These are phyloP conservation scores for Amanita phalloides DNA, from an alignment of 768 basidiomycete species.

Conservation along the genomic window DNA sequence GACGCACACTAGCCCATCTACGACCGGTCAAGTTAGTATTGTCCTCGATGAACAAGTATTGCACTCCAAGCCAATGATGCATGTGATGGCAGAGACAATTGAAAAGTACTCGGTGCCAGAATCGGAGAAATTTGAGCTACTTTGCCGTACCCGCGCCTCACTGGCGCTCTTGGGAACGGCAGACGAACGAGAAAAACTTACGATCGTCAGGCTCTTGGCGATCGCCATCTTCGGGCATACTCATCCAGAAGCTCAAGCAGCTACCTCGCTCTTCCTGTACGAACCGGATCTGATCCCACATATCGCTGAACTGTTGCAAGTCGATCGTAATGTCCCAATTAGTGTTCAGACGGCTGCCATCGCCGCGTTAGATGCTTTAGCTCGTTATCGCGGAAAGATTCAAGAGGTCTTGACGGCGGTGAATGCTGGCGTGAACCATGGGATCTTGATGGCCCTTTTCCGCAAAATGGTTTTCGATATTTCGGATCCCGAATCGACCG, in stretches of 20 bases:
- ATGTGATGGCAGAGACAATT: conserved; percentile 64
- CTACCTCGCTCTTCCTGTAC: conserved; percentile 80
- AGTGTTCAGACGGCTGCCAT: conserved; percentile 78
- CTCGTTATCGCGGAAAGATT: conserved; percentile 71
- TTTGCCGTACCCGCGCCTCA: conserved; percentile 80
- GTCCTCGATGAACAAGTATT: conserved; percentile 54
- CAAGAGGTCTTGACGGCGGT: conserved; percentile 84
- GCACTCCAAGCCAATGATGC: conserved; percentile 55
- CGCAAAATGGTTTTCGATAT: conserved; percentile 74
- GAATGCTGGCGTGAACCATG: conserved; percentile 94
- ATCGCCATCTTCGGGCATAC: conserved; percentile 90
- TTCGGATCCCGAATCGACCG: conserved; percentile 47
- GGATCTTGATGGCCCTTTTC: conserved; percentile 82
- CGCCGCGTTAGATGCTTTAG: conserved; percentile 83
- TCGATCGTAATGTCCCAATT: conserved; percentile 61
- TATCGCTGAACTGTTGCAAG: conserved; percentile 81
- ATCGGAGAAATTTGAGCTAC: conserved; percentile 77
- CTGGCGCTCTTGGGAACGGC: conserved; percentile 51
- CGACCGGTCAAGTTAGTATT: conserved; percentile 46
- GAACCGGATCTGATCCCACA: conserved; percentile 89
- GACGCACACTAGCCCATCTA: conserved; percentile 15
- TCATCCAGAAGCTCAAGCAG: conserved; percentile 67
- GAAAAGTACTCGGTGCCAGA: conserved; percentile 62
- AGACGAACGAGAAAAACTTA: conserved; percentile 66
- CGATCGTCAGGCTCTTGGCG: conserved; percentile 72